Base-by-base conservation (phyloP, 805 yeast genomes). In the Schizosaccharomyces japonicus region DNA sequence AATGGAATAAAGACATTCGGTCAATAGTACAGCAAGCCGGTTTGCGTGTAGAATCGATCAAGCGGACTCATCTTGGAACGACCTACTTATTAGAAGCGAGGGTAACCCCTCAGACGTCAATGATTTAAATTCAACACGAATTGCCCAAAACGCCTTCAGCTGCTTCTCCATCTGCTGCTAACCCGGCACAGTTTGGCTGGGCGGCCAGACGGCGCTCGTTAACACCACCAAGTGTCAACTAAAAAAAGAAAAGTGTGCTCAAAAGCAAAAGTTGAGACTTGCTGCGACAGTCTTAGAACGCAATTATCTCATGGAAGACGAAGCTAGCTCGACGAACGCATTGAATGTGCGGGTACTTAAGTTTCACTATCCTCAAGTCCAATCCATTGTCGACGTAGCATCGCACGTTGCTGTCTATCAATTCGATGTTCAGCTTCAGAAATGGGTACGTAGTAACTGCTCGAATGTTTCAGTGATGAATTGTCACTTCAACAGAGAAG, bases 1-100 rank as follows among this genome's bases (percentile, higher is more conserved):
- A 96, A 57, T 90, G 96, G 95, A 90, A 90, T 58, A 65, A 90
- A 52, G 96, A 90, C 58, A 81, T 90, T 53, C 93, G 85, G 23
- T 92, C 79, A 55, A 67, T 90, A 36, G 69, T 90, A 26, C 85
- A 80, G 58, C 75, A 75, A 50, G 76, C 93, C 5, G 94, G 93
- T 0, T 66, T 90, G 49, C 85, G 80, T 53, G 71, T 90, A 40
- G 81, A 84, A 1, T 76, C 74, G 54, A 87, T 81, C 56, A 74
- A 73, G 52, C 68, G 94, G 53, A 75, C 75, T 19, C 95, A 90
- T 63, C 69, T 90, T 51, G 96, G 96, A 19, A 80, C 96, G 1
- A 83, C 95, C 4, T 85, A 54, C 51, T 29, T 42, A 17, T 23
- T 42, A 15, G 19, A 42, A 29, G 46, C 33, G n/a, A 30, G 33